Evolutionary conservation across 2,329 filamentous ascomycete genomes (phyloP), one percentile per base, ranked within the genome.

Genomic region (Akanthomyces uredinophilus): DNA sequence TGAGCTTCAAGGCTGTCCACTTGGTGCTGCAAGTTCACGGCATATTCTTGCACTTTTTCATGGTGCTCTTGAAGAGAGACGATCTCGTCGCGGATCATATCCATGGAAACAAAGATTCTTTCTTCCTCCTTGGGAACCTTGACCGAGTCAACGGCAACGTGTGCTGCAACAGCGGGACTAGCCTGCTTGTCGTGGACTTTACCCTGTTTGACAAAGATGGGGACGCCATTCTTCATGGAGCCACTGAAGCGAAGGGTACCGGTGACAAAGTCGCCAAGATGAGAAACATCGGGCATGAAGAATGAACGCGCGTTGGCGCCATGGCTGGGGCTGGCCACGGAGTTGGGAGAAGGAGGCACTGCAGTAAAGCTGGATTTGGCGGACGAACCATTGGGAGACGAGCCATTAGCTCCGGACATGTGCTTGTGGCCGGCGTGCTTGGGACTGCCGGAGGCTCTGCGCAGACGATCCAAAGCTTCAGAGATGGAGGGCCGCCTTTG

Each of bases 41-140:
- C 82, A 68, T 84, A 82, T 55, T 78, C 78, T 57, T 84, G 80
- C 11, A 85, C 77, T 65, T 82, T 77, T 55, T 83, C 81, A 63
- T 85, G 81, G 65, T 84, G 82, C 46, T 83, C 80, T 63, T 83
- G 81, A 44, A 85, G 75, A 63, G 79, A 80, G 57, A 81, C 71
- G 49, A 84, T 82, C 68, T 85, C 82, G 47, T 83, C 79, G 44
- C 82, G 80, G 73, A 85, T 83, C 79, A 84, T 84, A 80, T 85
- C 83, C 77, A 85, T 78, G 10, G 83, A 85, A 46, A 85, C 82
- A 65, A 85, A 84, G 35, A 85, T 84, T 65, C 81, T 79, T 69
- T 83, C 79, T 66, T 85, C 83, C 49, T 83, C 82, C 61, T 81
- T 75, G 3, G 81, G 78, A 10, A 85, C 72, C 53, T 78, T 74